Conservation (phyloP, 2,329 filamentous ascomycete species). For the Venturia pyrina region DNA sequence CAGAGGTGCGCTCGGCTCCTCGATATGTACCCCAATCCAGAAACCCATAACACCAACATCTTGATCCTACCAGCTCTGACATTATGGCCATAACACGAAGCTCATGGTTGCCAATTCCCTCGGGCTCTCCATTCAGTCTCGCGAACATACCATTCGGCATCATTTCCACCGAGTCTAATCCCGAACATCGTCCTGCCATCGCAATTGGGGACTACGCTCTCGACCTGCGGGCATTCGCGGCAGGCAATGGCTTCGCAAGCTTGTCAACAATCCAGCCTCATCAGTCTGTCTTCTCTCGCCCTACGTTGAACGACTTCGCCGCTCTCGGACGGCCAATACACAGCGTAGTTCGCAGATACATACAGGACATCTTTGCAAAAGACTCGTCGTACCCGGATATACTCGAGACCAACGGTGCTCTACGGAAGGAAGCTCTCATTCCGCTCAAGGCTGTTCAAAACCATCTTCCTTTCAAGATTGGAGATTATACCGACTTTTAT, state of each 20-base stretch:
- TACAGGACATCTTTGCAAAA: slow-evolving; percentile 56
- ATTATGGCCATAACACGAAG: neutral
- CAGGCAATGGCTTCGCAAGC: slow-evolving; percentile 48
- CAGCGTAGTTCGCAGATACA: slow-evolving; percentile 54
- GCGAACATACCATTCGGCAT: slow-evolving; percentile 73
- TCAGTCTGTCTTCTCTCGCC: slow-evolving; percentile 50
- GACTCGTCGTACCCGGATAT: slow-evolving; percentile 50
- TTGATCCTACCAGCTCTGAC: neutral
- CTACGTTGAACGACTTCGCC: slow-evolving; percentile 65
- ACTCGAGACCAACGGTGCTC: slow-evolving; percentile 49
- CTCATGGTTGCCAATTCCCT: slow-evolving; percentile 5
- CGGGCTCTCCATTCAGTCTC: slow-evolving; percentile 10
- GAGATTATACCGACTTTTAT: slow-evolving; percentile 82
- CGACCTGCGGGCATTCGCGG: slow-evolving; percentile 55
- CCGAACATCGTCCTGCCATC: slow-evolving; percentile 53
- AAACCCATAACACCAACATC: too few species aligned
- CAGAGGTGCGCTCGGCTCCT: neutral
- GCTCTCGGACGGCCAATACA: slow-evolving; percentile 59
- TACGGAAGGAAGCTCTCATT: slow-evolving; percentile 47
- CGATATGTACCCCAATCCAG: too few species aligned
- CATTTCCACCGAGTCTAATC: slow-evolving; percentile 52
- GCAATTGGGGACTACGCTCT: slow-evolving; percentile 65
- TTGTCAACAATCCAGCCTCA: slow-evolving; percentile 49
- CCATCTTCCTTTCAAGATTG: slow-evolving; percentile 67
- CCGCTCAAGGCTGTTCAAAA: slow-evolving; percentile 49